A percentile compares a stretch with the other conserved stretches of the same genome.
Evolutionary conservation across 768 basidiomycete genomes (phyloP).

Genomic region (Mycena galopus): DNA sequence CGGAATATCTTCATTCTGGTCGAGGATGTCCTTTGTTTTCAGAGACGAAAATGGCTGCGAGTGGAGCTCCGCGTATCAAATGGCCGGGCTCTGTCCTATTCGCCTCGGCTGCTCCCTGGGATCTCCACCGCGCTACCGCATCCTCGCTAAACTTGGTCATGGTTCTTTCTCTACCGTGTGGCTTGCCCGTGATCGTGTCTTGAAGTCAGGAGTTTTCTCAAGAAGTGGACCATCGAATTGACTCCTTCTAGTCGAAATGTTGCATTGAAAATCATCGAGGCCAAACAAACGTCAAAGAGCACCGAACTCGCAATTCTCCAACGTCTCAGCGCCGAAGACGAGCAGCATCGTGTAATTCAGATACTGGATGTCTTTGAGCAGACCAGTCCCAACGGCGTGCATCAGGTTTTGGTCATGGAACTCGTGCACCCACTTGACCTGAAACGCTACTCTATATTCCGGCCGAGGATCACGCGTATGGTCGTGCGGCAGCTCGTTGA

Average conservation of each 20-base stretch:
- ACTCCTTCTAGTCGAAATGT: conserved; percentile 1
- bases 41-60: too few species aligned
- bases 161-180: conserved; percentile 20
- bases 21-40: too few species aligned
- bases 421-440: not conserved
- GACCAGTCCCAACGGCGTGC: not conserved
- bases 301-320: not conserved
- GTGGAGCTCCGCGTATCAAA: too few species aligned
- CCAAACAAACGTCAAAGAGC: not conserved
- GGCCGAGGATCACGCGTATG: too few species aligned
- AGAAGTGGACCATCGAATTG: too few species aligned
- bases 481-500: conserved; percentile 1
- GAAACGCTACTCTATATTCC: too few species aligned
- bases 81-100: too few species aligned
- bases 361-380: not conserved
- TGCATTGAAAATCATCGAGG: conserved; percentile 7
- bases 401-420: conserved; percentile 5
- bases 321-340: not conserved
- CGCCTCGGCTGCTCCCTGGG: too few species aligned
- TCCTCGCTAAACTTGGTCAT: conserved; percentile 7
- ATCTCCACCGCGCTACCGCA: not conserved
- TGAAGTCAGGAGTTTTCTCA: too few species aligned
- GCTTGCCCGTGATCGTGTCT: not conserved
- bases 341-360: conserved; percentile 3
- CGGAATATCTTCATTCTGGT: too few species aligned